Conservation (phyloP, 169 alveolate species). For the Cryptosporidium bovis region DNA sequence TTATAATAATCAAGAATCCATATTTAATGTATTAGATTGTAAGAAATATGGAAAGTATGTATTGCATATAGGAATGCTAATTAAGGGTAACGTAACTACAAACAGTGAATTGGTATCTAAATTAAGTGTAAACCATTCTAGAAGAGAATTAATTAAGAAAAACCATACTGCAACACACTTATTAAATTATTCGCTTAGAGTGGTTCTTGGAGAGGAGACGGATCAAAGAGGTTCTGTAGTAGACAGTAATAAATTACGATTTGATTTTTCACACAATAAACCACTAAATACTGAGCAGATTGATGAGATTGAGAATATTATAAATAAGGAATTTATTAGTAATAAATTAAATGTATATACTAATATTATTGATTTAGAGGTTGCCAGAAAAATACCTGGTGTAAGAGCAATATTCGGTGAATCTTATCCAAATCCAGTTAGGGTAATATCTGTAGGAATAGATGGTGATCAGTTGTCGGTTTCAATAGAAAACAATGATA, state of each 20-base stretch:
- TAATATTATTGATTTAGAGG: slow-evolving; percentile 77
- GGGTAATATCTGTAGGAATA: slow-evolving; percentile 89
- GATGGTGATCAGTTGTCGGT: slow-evolving; percentile 77
- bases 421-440: slow-evolving; percentile 91
- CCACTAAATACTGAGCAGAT: slow-evolving; percentile 80
- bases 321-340: slow-evolving; percentile 79
- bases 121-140: slow-evolving; percentile 82
- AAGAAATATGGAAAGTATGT: slow-evolving; percentile 88
- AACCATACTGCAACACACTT: slow-evolving; percentile 94
- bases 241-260: slow-evolving; percentile 86
- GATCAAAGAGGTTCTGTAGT: slow-evolving; percentile 90
- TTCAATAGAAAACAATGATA: not conserved
- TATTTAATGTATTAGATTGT: slow-evolving; percentile 84
- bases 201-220: slow-evolving; percentile 79
- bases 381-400: slow-evolving; percentile 80
- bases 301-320: slow-evolving; percentile 77
- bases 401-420: slow-evolving; percentile 89
- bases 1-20: slow-evolving; percentile 58
- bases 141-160: slow-evolving; percentile 89
- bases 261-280: slow-evolving; percentile 85
- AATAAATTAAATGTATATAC: slow-evolving; percentile 79
- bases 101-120: slow-evolving; percentile 68
- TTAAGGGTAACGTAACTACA: slow-evolving; percentile 6
- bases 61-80: slow-evolving; percentile 85
- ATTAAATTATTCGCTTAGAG: slow-evolving; percentile 87